phyloP scores from a whole-genome alignment of 2,329 filamentous ascomycete species.

The Didymella lethalis region DNA sequence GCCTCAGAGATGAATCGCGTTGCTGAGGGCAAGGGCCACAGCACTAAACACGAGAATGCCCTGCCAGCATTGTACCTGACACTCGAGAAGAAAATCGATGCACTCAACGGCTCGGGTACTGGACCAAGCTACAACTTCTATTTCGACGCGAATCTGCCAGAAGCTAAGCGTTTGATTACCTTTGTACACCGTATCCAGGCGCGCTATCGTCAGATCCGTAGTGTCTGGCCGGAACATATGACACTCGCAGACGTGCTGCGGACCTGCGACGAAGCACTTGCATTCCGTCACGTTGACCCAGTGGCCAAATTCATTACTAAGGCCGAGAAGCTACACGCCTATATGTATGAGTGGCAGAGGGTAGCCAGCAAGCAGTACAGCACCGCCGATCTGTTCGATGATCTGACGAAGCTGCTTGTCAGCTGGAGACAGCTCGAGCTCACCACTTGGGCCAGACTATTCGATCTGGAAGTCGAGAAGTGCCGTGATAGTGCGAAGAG shows the following conservation, averaged over 20 bases:
- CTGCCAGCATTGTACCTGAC: conserved; percentile 72
- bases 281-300: conserved; percentile 80
- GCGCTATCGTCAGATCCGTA: conserved; percentile 74
- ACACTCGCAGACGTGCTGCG: conserved; percentile 79
- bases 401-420: conserved; percentile 80
- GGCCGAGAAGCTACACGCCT: conserved; percentile 84
- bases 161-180: conserved; percentile 75
- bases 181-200: conserved; percentile 73
- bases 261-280: conserved; percentile 77
- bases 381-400: conserved; percentile 74
- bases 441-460: conserved; percentile 87
- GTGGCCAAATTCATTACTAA: conserved; percentile 85
- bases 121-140: conserved; percentile 81
- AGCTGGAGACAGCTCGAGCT: conserved; percentile 91
- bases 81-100: conserved; percentile 67
- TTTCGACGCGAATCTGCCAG: conserved; percentile 76
- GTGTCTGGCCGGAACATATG: conserved; percentile 74
- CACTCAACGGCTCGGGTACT: conserved; percentile 44
- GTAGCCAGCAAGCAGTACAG: conserved; percentile 85
- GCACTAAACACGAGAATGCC: conserved; percentile 56
- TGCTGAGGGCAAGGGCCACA: conserved; percentile 35
- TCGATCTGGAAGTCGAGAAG: conserved; percentile 82
- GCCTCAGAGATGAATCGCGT: conserved; percentile 39
- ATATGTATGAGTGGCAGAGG: conserved; percentile 93
- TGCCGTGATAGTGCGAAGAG: conserved; percentile 79